These are phyloP conservation scores for Zygnema circumcarinatum DNA, from an alignment of 139 green algal species.

Conservation along the genomic window DNA sequence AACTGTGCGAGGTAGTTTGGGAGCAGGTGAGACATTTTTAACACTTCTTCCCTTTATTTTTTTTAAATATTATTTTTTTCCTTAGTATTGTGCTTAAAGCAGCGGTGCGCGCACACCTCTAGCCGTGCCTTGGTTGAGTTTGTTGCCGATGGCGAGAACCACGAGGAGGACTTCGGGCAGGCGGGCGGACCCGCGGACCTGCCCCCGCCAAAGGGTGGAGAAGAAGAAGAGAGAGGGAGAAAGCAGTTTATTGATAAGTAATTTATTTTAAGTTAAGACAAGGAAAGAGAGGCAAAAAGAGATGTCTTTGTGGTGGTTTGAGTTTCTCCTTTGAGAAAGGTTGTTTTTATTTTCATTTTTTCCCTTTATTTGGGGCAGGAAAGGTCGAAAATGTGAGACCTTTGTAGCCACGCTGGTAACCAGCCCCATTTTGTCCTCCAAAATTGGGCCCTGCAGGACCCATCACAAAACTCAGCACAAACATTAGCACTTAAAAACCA, in stretches of 20 bases:
- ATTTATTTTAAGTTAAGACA: too few relatives aligned
- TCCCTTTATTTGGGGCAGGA: neutral
- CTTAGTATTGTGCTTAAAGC: too few relatives aligned
- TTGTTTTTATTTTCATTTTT: neutral
- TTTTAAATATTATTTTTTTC: neutral
- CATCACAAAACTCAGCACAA: neutral
- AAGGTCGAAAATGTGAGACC: too few relatives aligned
- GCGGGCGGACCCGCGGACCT: neutral
- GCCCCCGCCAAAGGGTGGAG: too few relatives aligned
- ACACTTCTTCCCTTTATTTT: neutral
- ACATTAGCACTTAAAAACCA: too few relatives aligned
- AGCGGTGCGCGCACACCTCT: too few relatives aligned
- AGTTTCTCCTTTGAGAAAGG: neutral
- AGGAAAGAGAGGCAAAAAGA: neutral
- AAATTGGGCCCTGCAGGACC: neutral
- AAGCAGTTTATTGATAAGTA: neutral
- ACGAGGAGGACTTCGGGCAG: neutral
- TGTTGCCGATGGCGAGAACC: neutral
- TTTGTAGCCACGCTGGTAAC: neutral
- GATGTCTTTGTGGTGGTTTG: neutral
- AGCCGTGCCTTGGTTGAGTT: neutral
- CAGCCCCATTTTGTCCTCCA: neutral
- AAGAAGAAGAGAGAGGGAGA: neutral
- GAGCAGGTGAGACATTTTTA: too few relatives aligned
- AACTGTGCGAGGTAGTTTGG: too few relatives aligned